Evolutionary conservation across 805 yeast genomes (phyloP).

Genomic region (Cyberlindnera lachancei): DNA sequence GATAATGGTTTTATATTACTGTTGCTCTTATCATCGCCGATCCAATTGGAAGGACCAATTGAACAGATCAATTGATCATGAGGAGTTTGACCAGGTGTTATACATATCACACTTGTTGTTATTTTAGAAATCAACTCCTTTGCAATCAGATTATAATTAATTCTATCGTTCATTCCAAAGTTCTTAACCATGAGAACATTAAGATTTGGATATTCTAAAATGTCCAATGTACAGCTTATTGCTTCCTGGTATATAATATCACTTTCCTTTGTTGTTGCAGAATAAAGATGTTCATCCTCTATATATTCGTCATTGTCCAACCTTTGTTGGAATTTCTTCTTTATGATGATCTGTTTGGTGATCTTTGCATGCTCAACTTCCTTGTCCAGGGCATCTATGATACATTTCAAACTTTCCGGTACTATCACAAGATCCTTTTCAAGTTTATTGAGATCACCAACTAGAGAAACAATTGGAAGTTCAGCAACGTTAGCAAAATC

Average conservation of each 20-base stretch:
- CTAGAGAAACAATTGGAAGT: constrained; percentile 7
- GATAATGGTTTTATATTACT: constrained; percentile 23
- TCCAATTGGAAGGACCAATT: constrained; percentile 1
- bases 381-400: constrained; percentile 9
- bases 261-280: constrained; percentile 17
- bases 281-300: constrained; percentile 45
- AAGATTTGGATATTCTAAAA: constrained; percentile 15
- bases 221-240: constrained; percentile 6
- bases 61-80: constrained; percentile 18
- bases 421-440: constrained; percentile 11
- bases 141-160: constrained; percentile 25
- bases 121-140: constrained; percentile 13
- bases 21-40: constrained; percentile 2
- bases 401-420: constrained; percentile 11
- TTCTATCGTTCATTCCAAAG: constrained; percentile 26
- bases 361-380: not conserved
- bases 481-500: constrained; percentile 16
- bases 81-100: constrained; percentile 30
- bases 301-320: constrained; percentile 27
- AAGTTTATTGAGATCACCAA: constrained; percentile 3
- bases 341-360: constrained; percentile 2
- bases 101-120: constrained; percentile 6
- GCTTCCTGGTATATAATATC: constrained; percentile 4
- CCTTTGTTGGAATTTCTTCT: constrained; percentile 6
- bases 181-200: constrained; percentile 8